Conservation (phyloP, 2,329 filamentous ascomycete species). For the Monosporascus sp. region DNA sequence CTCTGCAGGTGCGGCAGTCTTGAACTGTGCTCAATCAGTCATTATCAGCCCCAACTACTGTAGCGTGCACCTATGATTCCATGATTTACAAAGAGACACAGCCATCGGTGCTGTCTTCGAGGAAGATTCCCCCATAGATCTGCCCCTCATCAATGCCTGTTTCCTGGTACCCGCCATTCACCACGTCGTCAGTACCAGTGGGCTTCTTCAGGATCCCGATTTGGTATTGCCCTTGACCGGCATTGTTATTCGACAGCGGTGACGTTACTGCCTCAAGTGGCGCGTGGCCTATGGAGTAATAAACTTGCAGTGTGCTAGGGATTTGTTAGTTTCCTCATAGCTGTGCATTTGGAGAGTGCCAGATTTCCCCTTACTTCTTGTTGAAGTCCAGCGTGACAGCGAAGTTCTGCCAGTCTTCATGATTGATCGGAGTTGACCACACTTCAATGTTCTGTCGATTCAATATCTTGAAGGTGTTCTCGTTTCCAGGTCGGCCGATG, state of each 20-base stretch:
- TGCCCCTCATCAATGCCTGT: constrained; percentile 42
- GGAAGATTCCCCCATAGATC: constrained; percentile 45
- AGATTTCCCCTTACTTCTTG: constrained; percentile 40
- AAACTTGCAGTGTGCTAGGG: constrained; percentile 47
- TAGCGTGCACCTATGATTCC: not conserved
- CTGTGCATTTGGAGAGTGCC: not conserved
- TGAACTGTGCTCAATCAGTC: no score
- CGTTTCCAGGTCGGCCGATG: constrained; percentile 29
- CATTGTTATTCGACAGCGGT: constrained; percentile 43
- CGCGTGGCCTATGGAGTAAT: constrained; percentile 46
- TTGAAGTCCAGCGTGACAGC: constrained; percentile 50
- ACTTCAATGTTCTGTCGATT: constrained; percentile 33
- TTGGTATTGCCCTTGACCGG: constrained; percentile 50
- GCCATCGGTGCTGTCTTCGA: constrained; percentile 39
- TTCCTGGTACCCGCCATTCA: constrained; percentile 44
- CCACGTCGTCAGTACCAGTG: constrained; percentile 45
- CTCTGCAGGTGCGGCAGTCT: no score
- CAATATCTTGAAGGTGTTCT: constrained; percentile 37
- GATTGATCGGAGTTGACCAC: constrained; percentile 37
- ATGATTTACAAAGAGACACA: constrained; percentile 35
- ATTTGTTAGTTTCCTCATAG: not conserved
- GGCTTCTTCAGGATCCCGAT: constrained; percentile 55
- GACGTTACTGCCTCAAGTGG: constrained; percentile 43
- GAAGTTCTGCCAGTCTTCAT: constrained; percentile 55
- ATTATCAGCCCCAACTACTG: no score